Evolutionary conservation across 768 basidiomycete species (phyloP), one percentile per base, ranked within the genome.

Genomic region (Trametopsis cervina): DNA sequence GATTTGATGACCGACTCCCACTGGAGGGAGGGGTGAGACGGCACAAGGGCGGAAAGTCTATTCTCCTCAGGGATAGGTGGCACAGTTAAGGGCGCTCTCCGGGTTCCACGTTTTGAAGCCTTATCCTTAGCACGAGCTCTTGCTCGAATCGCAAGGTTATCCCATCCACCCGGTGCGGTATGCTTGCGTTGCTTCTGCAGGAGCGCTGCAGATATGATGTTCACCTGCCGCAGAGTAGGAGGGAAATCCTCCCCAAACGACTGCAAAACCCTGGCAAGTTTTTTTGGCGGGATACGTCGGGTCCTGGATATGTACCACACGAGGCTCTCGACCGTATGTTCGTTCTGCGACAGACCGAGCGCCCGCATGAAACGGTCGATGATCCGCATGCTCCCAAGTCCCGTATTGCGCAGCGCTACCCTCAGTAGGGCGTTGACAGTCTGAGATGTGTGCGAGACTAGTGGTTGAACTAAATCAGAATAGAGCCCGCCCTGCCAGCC

Each of bases 351-450:
- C 44, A 90, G 58, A 15, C 70, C 59, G 47, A 69, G 68, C 23
- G 66, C 57, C 29, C 63, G 67, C 84, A 90, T 86, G 42, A 82
- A 66, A 23, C 64, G 66, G 48, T 83, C 64, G 37, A 86, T 61
- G 40, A 54, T 53, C 17, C 63, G 68, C 46, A 77, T 70, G 27
- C 68, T 72, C 29, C 64, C 51, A 40, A 87, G 62, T 35, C 83
- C 83, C 50, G 69, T 69, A 35, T 65, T 63, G 20, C 58, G 61
- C 46, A 86, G 60, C 18, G 77, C 51, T 33, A 77, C 77, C 42
- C 67, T 65, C 11, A 88, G 64, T 17, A 84, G 63, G 17, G 78
- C 70, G 59, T 90, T 88, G 67, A 85, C 77, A 22, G 85, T 56
- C 25, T 63, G 54, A 44, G 65, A 64, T 21, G 69, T 66, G 20